Conservation (phyloP, 208 protist species). For the Wallacemonas sp. region DNA sequence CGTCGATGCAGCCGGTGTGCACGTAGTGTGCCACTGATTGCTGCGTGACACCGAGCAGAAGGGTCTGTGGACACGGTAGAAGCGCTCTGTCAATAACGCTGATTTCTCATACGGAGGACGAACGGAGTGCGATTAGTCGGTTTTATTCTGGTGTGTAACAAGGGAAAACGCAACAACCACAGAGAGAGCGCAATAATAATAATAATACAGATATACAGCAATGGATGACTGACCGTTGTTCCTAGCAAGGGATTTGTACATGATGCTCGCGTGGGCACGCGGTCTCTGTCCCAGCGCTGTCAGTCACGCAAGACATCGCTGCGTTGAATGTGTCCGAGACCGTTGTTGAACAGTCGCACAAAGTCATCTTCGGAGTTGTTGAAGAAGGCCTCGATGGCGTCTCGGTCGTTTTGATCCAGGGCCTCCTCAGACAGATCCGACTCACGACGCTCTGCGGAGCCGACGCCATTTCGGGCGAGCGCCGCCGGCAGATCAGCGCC, state of each 20-base stretch:
- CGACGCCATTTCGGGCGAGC: not conserved
- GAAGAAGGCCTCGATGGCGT: constrained; percentile 89
- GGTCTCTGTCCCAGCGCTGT: not conserved
- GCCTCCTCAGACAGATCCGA: constrained; percentile 11
- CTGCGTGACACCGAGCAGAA: not conserved
- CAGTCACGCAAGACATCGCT: constrained; percentile 25
- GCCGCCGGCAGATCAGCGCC: not conserved
- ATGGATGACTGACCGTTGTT: too few species aligned
- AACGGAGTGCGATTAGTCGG: too few species aligned
- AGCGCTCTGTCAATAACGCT: not conserved
- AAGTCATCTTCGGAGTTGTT: constrained; percentile 78
- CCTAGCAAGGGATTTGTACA: too few species aligned
- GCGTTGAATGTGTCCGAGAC: constrained; percentile 46
- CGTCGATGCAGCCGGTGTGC: too few species aligned
- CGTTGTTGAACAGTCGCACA: constrained; percentile 74
- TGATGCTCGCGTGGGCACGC: too few species aligned
- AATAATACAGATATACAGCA: too few species aligned
- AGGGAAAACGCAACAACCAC: not conserved
- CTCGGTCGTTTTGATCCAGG: constrained; percentile 72
- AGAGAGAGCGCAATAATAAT: not conserved
- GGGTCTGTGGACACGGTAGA: not conserved
- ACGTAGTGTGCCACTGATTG: too few species aligned
- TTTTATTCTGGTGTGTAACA: not conserved
- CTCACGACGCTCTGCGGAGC: not conserved
- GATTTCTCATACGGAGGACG: not conserved